These are phyloP conservation scores for Suillus clintonianus DNA, from an alignment of 768 basidiomycete genomes.

Conservation along the genomic window DNA sequence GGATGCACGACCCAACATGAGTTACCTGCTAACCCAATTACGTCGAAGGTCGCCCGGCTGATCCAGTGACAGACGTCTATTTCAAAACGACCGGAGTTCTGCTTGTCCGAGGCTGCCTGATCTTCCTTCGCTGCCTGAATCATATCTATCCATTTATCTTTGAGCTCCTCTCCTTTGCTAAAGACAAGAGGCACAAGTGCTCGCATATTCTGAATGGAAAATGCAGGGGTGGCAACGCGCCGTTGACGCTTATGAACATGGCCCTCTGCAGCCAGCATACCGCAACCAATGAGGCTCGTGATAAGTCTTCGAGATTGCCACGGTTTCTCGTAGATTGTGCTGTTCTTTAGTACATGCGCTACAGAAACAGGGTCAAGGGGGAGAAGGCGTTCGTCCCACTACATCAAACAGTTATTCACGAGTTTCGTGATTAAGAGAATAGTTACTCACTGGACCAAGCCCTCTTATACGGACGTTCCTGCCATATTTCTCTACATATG, in stretches of 20 bases:
- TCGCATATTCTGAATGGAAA: slow-evolving; percentile 77
- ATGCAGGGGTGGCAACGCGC: slow-evolving; percentile 74
- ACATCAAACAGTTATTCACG: not conserved
- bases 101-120: not conserved
- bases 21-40: slow-evolving; percentile 86
- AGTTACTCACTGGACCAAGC: slow-evolving; percentile 60
- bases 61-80: slow-evolving; percentile 84
- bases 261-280: slow-evolving; percentile 81
- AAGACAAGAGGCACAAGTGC: slow-evolving; percentile 74
- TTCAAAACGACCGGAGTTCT: slow-evolving; percentile 34
- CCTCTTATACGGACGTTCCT: slow-evolving; percentile 71
- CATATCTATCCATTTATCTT: slow-evolving; percentile 59
- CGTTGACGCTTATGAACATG: slow-evolving; percentile 78
- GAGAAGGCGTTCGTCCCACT: slow-evolving; percentile 82
- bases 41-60: slow-evolving; percentile 84
- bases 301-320: slow-evolving; percentile 77
- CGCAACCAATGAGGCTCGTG: slow-evolving; percentile 76
- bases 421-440: not conserved
- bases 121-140: slow-evolving; percentile 32
- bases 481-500: slow-evolving; percentile 60
- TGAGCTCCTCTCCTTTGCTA: slow-evolving; percentile 62
- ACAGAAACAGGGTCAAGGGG: slow-evolving; percentile 81
- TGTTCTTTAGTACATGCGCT: slow-evolving; percentile 71
- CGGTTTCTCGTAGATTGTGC: slow-evolving; percentile 80
- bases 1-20: not conserved